These are phyloP conservation scores for Entrophospora sp. DNA, from an alignment of 192 early-diverging fungal genomes.

Conservation along the genomic window DNA sequence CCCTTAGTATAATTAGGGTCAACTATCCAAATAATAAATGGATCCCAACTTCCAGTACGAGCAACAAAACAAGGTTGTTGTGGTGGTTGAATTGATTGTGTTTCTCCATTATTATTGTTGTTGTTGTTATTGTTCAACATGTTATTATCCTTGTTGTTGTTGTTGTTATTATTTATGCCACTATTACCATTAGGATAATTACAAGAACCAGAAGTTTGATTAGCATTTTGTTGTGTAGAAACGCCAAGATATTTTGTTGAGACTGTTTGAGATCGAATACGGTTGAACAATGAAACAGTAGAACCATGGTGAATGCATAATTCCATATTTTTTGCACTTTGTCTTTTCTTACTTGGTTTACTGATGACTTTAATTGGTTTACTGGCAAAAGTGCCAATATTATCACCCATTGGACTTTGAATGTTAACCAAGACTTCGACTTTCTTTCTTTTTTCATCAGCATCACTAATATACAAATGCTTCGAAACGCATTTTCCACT, in stretches of 20 bases:
- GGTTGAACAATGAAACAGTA: constrained; percentile 81
- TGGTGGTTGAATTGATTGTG: constrained; percentile 16
- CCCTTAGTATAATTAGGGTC: constrained; percentile 49
- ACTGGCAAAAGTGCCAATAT: constrained; percentile 62
- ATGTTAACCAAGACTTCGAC: constrained; percentile 68
- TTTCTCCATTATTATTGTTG: too few relatives aligned
- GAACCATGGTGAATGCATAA: constrained; percentile 82
- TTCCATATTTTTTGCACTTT: constrained; percentile 75
- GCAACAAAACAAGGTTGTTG: constrained; percentile 68
- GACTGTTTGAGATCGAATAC: constrained; percentile 82
- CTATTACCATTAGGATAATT: constrained; percentile 20
- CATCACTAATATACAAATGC: constrained; percentile 79
- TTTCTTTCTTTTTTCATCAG: constrained; percentile 74
- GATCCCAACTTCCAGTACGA: constrained; percentile 74
- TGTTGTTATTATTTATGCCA: too few relatives aligned
- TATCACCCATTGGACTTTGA: constrained; percentile 51
- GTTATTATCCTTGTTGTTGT: too few relatives aligned
- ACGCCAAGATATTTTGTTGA: constrained; percentile 79
- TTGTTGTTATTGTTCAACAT: too few relatives aligned
- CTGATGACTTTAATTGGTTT: constrained; percentile 83
- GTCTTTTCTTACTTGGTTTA: constrained; percentile 86
- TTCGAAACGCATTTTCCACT: constrained; percentile 72
- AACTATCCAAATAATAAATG: constrained; percentile 78
- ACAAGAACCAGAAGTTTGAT: constrained; percentile 31
- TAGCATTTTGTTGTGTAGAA: constrained; percentile 32